phyloP scores from a whole-genome alignment of 306 rosid genomes.

The Pyrus communis region DNA sequence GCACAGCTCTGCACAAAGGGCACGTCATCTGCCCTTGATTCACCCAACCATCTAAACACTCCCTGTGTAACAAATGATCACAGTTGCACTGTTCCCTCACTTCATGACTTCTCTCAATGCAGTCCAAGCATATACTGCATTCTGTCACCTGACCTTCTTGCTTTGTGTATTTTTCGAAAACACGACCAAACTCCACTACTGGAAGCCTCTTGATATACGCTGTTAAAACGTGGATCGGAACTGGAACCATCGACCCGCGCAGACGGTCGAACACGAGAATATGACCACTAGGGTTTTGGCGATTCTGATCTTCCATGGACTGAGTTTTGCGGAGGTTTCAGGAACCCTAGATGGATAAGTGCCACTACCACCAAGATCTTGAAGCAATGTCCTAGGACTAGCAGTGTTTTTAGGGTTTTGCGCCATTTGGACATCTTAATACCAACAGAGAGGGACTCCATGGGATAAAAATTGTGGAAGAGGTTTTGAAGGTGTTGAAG shows the following conservation, averaged over 20 bases:
- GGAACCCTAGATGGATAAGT: constrained; percentile 3
- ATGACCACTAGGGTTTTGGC: neutral
- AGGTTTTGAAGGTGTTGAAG: neutral
- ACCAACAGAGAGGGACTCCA: constrained; percentile 2
- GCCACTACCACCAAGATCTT: constrained; percentile 1
- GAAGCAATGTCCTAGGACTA: neutral
- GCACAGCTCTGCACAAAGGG: constrained; percentile 30
- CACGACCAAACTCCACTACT: neutral
- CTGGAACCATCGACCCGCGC: constrained; percentile 4
- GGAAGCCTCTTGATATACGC: constrained; percentile 21
- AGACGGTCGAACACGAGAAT: constrained; percentile 12
- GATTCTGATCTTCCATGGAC: neutral
- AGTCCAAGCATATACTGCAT: constrained; percentile 22
- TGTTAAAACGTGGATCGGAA: constrained; percentile 14
- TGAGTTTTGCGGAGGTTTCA: neutral
- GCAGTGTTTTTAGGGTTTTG: neutral
- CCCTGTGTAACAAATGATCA: constrained; percentile 22
- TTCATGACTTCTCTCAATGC: constrained; percentile 19
- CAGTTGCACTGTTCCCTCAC: constrained; percentile 19
- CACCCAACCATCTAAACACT: constrained; percentile 26
- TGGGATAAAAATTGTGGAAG: neutral
- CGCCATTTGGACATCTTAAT: neutral
- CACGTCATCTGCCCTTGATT: constrained; percentile 21
- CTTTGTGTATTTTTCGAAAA: neutral
- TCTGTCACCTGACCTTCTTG: neutral